Percentiles rank a stretch among this genome's conserved stretches.
Evolutionary conservation across 2,329 filamentous ascomycete species (phyloP).

Genomic region (Monosporascus sp.): DNA sequence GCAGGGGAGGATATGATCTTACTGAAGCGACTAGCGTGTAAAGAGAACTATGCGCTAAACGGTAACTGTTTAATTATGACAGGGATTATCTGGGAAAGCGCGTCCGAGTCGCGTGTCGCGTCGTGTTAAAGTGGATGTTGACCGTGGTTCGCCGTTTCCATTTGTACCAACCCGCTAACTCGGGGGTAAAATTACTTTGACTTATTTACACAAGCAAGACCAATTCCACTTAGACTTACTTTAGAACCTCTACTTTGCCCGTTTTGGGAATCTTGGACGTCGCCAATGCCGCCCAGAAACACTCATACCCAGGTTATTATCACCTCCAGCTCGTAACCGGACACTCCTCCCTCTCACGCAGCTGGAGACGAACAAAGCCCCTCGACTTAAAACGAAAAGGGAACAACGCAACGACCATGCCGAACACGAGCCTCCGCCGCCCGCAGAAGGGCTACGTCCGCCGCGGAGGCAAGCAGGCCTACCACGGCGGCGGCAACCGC

Average conservation of each 20-base stretch:
- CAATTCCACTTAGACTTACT: background rate
- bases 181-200: too few species aligned
- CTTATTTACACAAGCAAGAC: background rate
- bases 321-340: background rate
- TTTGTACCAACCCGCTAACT: background rate
- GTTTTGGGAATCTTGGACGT: background rate
- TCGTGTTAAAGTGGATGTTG: constrained; percentile 6
- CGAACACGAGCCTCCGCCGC: constrained; percentile 53
- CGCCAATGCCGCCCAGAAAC: constrained; percentile 6
- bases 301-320: background rate
- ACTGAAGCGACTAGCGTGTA: background rate
- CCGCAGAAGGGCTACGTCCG: constrained; percentile 63
- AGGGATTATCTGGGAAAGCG: background rate
- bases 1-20: constrained; percentile 4
- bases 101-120: constrained; percentile 3
- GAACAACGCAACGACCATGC: constrained; percentile 38
- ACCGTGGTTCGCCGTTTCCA: background rate
- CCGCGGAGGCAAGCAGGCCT: constrained; percentile 61
- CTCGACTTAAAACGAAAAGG: background rate
- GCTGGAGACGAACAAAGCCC: background rate
- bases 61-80: constrained; percentile 7
- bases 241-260: background rate
- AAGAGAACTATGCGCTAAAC: constrained; percentile 4
- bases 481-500: constrained; percentile 58
- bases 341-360: background rate